A percentile compares a stretch with the other conserved stretches of the same genome.
Evolutionary conservation across 371 early-diverging fungal genomes (phyloP).

Genomic region (Circinella umbellata): DNA sequence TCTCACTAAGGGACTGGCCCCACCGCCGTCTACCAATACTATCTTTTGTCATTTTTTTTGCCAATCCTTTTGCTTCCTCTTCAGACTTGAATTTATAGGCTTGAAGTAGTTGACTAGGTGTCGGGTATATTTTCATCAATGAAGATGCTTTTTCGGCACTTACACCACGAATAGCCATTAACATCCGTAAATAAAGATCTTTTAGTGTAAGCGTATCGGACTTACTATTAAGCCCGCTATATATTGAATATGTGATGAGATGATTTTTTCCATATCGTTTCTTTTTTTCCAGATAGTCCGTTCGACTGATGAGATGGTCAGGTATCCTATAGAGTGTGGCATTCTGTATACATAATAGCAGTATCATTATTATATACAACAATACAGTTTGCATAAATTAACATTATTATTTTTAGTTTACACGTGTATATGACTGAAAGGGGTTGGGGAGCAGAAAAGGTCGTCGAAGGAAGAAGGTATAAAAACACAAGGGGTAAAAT

Average conservation of each 20-base stretch:
- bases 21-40: constrained; percentile 57
- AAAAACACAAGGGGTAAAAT: background rate
- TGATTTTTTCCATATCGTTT: constrained; percentile 34
- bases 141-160: constrained; percentile 82
- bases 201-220: constrained; percentile 63
- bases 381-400: background rate
- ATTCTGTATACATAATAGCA: constrained; percentile 4
- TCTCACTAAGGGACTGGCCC: constrained; percentile 52
- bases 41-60: constrained; percentile 35
- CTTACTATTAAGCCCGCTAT: constrained; percentile 71
- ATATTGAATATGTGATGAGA: constrained; percentile 65
- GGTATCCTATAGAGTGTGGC: constrained; percentile 62
- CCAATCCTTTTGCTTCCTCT: constrained; percentile 24
- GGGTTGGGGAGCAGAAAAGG: background rate
- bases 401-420: background rate
- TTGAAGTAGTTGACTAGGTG: constrained; percentile 58
- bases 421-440: background rate
- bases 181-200: constrained; percentile 79
- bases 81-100: constrained; percentile 31
- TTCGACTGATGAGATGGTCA: constrained; percentile 52
- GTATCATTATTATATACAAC: background rate
- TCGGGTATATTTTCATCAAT: constrained; percentile 72
- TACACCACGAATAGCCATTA: constrained; percentile 83
- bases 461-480: background rate
- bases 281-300: constrained; percentile 57